Evolutionary conservation across 371 early-diverging fungal species (phyloP).

Genomic region (Umbelopsis sp.): DNA sequence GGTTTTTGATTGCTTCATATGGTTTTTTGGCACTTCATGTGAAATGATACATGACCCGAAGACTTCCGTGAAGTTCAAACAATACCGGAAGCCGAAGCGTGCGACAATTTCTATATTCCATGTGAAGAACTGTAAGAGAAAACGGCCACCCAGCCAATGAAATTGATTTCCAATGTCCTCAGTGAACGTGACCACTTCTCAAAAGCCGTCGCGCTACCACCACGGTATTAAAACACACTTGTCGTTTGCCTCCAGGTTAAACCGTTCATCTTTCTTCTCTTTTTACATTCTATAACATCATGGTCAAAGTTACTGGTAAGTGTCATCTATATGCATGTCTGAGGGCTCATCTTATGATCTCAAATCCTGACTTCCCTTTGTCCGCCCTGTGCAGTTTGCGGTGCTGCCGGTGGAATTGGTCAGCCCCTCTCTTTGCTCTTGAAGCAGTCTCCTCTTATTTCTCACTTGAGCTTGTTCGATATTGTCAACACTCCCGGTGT

Average conservation of each 20-base stretch:
- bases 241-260: background rate
- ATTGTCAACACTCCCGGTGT: constrained; percentile 97
- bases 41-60: constrained; percentile 7
- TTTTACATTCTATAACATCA: background rate
- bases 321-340: background rate
- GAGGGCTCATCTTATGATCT: background rate
- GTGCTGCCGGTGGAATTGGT: constrained; percentile 93
- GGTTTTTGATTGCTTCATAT: background rate
- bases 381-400: constrained; percentile 69
- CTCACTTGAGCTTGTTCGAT: constrained; percentile 93
- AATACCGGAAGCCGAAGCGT: constrained; percentile 16
- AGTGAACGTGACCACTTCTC: background rate
- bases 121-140: constrained; percentile 14
- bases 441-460: constrained; percentile 81
- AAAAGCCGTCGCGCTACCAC: background rate
- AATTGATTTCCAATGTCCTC: background rate
- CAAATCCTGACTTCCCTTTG: background rate
- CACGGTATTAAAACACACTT: background rate
- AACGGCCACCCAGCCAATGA: background rate
- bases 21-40: constrained; percentile 4
- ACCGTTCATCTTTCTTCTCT: background rate
- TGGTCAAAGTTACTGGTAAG: constrained; percentile 18
- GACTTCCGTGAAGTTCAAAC: constrained; percentile 4
- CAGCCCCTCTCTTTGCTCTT: constrained; percentile 90
- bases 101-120: constrained; percentile 14